Evolutionary conservation across 805 yeast genomes (phyloP).

Genomic region (Wickerhamiella brachini): DNA sequence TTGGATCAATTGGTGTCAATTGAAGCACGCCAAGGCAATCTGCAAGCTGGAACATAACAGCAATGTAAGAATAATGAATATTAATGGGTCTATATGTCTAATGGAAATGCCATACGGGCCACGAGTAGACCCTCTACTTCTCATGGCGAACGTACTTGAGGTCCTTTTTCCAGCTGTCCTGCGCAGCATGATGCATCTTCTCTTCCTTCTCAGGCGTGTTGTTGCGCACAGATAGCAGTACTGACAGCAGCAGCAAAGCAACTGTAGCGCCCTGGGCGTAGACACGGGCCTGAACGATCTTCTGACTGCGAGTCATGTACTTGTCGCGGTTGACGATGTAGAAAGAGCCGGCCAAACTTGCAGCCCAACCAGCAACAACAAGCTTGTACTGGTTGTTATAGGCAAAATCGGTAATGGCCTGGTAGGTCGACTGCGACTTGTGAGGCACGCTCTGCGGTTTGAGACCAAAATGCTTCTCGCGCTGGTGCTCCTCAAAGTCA

Average conservation of each 20-base stretch:
- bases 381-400: constrained; percentile 25
- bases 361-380: constrained; percentile 68
- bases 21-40: too few species aligned
- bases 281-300: constrained; percentile 82
- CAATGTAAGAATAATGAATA: background rate
- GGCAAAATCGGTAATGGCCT: background rate
- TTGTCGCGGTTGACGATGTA: constrained; percentile 57
- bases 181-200: constrained; percentile 5
- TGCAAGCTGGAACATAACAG: too few species aligned
- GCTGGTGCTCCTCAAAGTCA: constrained; percentile 45
- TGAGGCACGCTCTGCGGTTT: background rate
- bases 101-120: background rate
- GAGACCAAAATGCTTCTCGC: constrained; percentile 29
- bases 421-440: background rate
- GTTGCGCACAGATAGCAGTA: constrained; percentile 13
- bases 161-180: constrained; percentile 16
- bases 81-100: background rate
- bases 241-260: constrained; percentile 42
- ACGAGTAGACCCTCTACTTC: background rate
- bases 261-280: constrained; percentile 81
- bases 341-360: constrained; percentile 73
- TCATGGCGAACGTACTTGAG: constrained; percentile 12
- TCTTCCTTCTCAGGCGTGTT: constrained; percentile 4
- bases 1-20: too few species aligned
- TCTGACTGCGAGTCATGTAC: constrained; percentile 61